Evolutionary conservation across 768 basidiomycete species (phyloP).

Genomic region (Symmetrospora coprosmae): DNA sequence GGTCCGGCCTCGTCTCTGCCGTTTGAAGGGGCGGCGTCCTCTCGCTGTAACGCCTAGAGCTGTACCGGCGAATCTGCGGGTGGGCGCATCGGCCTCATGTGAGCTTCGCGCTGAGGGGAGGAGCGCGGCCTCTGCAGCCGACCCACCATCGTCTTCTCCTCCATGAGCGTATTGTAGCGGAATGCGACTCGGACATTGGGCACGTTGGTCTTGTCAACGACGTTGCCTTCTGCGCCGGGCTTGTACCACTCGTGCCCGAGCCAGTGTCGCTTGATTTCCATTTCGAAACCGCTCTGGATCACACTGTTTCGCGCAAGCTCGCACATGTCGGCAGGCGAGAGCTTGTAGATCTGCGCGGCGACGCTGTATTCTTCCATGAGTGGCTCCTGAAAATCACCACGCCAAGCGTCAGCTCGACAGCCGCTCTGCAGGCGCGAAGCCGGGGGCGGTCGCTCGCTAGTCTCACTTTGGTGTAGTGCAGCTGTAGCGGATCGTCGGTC

Average conservation of each 20-base stretch:
- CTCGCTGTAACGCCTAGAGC: neutral
- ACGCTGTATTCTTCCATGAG: slow-evolving; percentile 93
- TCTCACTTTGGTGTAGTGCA: slow-evolving; percentile 92
- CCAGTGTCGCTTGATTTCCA: slow-evolving; percentile 90
- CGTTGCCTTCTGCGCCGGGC: slow-evolving; percentile 82
- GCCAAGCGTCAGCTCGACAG: neutral
- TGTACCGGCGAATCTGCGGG: slow-evolving; percentile 12
- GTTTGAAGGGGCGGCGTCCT: slow-evolving; percentile 7
- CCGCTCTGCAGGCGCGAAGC: slow-evolving; percentile 8
- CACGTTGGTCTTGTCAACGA: slow-evolving; percentile 99
- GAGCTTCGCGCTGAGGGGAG: too few relatives aligned
- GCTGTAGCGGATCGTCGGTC: slow-evolving; percentile 88
- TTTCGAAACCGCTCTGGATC: slow-evolving; percentile 91
- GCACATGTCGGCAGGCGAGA: slow-evolving; percentile 64
- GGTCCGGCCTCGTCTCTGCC: slow-evolving; percentile 8
- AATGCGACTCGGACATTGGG: slow-evolving; percentile 81
- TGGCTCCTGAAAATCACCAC: slow-evolving; percentile 54
- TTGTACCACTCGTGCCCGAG: slow-evolving; percentile 85
- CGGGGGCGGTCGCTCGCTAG: too few relatives aligned
- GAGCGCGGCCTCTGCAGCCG: too few relatives aligned
- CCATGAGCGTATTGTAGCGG: slow-evolving; percentile 72
- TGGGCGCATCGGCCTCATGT: neutral
- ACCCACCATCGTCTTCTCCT: slow-evolving; percentile 49
- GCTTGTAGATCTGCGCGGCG: slow-evolving; percentile 91
- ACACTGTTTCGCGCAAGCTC: slow-evolving; percentile 98